These are phyloP conservation scores for Fusarium avenaceum DNA, from an alignment of 2,329 filamentous ascomycete species.

Conservation along the genomic window DNA sequence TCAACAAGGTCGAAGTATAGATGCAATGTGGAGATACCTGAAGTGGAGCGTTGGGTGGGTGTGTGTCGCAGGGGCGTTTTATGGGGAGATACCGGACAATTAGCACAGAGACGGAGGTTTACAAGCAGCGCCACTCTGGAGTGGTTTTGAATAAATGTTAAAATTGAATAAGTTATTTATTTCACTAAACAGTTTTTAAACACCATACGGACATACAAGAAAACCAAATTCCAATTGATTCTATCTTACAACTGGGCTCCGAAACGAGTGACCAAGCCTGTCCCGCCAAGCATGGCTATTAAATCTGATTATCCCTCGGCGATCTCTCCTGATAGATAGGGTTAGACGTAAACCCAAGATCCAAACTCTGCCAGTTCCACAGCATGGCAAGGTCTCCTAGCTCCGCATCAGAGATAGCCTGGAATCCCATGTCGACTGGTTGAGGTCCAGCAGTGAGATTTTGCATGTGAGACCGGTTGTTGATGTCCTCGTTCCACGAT, in stretches of 20 bases:
- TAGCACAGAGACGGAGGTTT: not conserved
- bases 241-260: not conserved
- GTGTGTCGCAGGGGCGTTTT: not conserved
- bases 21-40: not conserved
- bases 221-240: not conserved
- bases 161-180: not conserved
- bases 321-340: constrained; percentile 23
- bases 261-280: not conserved
- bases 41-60: not conserved
- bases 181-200: not conserved
- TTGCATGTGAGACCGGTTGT: not conserved
- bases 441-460: not conserved
- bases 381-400: constrained; percentile 27
- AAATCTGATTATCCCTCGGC: not conserved
- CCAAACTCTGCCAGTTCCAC: constrained; percentile 34
- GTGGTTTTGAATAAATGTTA: no score
- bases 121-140: no score
- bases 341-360: constrained; percentile 22
- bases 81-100: not conserved
- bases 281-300: rapidly evolving
- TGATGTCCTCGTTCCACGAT: not conserved
- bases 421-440: constrained; percentile 9
- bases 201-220: not conserved
- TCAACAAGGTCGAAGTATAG: constrained; percentile 46
- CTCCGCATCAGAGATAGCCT: constrained; percentile 22